phyloP scores from a whole-genome alignment of 768 basidiomycete species.

The Serendipita sp. region DNA sequence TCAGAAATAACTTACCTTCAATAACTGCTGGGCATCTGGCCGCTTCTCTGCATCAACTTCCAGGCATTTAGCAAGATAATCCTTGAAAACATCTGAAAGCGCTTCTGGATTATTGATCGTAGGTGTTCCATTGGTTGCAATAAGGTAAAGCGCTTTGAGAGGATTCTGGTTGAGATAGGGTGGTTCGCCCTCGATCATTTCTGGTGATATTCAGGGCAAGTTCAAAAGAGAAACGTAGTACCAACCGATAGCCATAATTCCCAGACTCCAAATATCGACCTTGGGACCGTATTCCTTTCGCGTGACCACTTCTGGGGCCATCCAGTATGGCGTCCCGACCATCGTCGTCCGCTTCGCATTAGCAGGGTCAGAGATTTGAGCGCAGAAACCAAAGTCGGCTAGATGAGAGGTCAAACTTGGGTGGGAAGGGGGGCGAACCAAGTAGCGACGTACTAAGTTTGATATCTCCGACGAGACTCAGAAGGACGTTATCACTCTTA shows the following conservation, averaged over 20 bases:
- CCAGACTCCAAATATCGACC: conserved; percentile 95
- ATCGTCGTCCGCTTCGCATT: conserved; percentile 91
- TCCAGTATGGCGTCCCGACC: conserved; percentile 99
- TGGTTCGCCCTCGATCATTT: conserved; percentile 98
- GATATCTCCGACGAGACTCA: conserved; percentile 89
- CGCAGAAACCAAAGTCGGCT: conserved; percentile 99
- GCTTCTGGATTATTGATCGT: conserved; percentile 83
- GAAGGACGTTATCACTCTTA: conserved; percentile 93
- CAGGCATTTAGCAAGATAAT: conserved; percentile 74
- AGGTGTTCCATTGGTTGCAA: conserved; percentile 96
- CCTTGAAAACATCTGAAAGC: conserved; percentile 62
- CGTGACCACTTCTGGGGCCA: conserved; percentile 97
- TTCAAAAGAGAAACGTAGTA: conserved; percentile 11
- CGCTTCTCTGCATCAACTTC: conserved; percentile 94
- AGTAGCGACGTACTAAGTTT: conserved; percentile 68
- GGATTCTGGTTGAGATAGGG: conserved; percentile 95
- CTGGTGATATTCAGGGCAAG: conserved; percentile 24
- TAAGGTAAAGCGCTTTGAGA: conserved; percentile 89
- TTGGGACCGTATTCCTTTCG: conserved; percentile 96
- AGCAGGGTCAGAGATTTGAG: conserved; percentile 81
- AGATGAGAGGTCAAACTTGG: neutral
- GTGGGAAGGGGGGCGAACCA: neutral
- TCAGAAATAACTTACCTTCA: conserved; percentile 39
- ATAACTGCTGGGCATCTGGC: conserved; percentile 65
- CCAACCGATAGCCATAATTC: conserved; percentile 90